Evolutionary conservation across 352 stramenopile species (phyloP).

Genomic region (Globisporangium spiculum): DNA sequence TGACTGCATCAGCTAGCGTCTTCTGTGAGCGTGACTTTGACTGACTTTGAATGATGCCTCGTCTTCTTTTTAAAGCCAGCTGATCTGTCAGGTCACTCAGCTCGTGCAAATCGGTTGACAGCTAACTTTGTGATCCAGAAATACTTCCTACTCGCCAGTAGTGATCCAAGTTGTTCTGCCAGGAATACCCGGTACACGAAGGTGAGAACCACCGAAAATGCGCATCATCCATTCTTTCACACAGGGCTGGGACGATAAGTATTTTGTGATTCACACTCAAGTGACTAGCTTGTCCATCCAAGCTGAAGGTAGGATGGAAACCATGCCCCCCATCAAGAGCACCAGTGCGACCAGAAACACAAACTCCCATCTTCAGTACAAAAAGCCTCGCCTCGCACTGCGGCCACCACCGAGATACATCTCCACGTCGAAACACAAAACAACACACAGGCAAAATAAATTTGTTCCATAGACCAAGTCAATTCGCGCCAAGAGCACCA

Average conservation of each 20-base stretch:
- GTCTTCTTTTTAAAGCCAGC: constrained; percentile 1
- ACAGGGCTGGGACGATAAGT: too few species aligned
- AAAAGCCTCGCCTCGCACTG: neutral
- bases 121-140: neutral
- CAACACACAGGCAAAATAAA: constrained; percentile 12
- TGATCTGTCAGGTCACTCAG: neutral
- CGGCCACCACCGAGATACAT: neutral
- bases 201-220: neutral
- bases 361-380: too few species aligned
- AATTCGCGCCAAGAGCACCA: neutral
- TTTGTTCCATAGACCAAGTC: constrained; percentile 18
- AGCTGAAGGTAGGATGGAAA: too few species aligned
- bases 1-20: neutral
- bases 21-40: neutral
- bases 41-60: neutral
- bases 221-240: too few species aligned
- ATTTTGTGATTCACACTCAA: too few species aligned
- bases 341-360: too few species aligned
- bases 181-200: neutral
- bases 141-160: neutral
- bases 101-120: neutral
- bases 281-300: too few species aligned
- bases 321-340: too few species aligned
- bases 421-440: neutral
- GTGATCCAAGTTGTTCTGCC: neutral